Conservation (phyloP, 1,284 basidiomycete species). For the Heterobasidion annosum region DNA sequence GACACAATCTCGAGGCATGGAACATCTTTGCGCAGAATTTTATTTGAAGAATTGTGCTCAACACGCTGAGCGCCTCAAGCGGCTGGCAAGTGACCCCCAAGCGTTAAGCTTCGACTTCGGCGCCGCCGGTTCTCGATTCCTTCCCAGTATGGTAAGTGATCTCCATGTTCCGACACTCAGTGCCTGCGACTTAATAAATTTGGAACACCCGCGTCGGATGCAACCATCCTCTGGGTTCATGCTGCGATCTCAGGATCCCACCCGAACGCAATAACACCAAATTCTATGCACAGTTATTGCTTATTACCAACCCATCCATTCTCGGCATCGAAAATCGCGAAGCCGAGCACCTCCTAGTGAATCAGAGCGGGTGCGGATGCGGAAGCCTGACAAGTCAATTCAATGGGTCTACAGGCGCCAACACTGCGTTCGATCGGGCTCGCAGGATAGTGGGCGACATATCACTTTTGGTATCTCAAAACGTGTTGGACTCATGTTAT, state of each 20-base stretch:
- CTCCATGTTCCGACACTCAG: neutral
- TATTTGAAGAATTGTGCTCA: neutral
- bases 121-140: too few relatives aligned
- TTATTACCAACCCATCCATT: neutral
- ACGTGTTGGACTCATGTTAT: conserved; percentile 25
- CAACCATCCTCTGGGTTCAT: too few relatives aligned
- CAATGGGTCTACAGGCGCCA: too few relatives aligned
- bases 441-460: neutral
- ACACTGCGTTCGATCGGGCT: neutral
- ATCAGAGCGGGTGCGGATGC: neutral
- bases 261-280: too few relatives aligned
- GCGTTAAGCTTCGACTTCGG: too few relatives aligned
- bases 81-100: too few relatives aligned
- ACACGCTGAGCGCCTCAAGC: neutral
- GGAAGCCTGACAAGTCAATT: too few relatives aligned
- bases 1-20: too few relatives aligned
- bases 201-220: too few relatives aligned
- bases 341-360: neutral
- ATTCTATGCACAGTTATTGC: neutral
- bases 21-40: neutral
- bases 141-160: neutral
- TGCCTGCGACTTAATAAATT: too few relatives aligned
- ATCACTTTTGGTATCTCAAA: neutral
- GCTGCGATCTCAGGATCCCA: too few relatives aligned
- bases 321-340: neutral